Percentiles rank a stretch among this genome's conserved stretches.
Conservation (phyloP, 768 basidiomycete genomes). For the Termitomyces sp. region DNA sequence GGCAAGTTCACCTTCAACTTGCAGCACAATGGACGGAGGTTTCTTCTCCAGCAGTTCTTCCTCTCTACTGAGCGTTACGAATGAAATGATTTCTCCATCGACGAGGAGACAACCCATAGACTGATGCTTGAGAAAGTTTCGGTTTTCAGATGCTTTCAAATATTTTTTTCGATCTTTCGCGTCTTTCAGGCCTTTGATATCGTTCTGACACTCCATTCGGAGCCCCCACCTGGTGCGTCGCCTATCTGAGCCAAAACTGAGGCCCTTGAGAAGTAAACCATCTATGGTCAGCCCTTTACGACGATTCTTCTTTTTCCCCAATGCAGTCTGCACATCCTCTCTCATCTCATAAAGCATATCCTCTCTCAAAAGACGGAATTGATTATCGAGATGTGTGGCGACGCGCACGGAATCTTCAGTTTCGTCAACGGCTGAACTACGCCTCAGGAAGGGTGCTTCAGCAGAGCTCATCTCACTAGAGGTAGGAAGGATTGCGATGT, state of each 20-base stretch:
- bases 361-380: constrained; percentile 9
- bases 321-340: constrained; percentile 39
- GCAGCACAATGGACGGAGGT: neutral
- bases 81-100: neutral
- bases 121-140: neutral
- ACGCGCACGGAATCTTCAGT: constrained; percentile 9
- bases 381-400: constrained; percentile 9
- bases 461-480: neutral
- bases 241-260: neutral
- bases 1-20: neutral
- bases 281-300: neutral
- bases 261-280: neutral
- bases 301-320: neutral
- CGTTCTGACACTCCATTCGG: neutral
- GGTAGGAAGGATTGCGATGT: neutral
- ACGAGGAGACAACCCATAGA: neutral
- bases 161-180: neutral
- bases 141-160: neutral
- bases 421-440: neutral
- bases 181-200: neutral
- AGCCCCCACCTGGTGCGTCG: neutral
- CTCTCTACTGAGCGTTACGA: neutral
- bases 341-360: constrained; percentile 18
- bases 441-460: neutral
- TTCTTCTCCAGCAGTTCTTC: neutral